Evolutionary conservation across 257 asterid species (phyloP), one percentile per base, ranked within the genome.

Genomic region (Solanum bukasovii): DNA sequence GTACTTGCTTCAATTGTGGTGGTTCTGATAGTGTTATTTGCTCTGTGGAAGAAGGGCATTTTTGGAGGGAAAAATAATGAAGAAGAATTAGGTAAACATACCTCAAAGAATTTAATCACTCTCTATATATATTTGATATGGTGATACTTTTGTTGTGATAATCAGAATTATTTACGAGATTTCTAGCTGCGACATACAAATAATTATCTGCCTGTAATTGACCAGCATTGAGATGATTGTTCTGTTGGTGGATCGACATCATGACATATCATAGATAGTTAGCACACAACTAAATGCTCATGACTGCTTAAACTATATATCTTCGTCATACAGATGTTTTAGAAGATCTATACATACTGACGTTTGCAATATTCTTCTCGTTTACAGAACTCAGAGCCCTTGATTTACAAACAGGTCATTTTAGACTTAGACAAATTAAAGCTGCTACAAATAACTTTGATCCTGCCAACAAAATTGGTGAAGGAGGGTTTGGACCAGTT

Each of bases 31-130:
- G 71, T 93, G 71, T 84, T 93, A 68, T 37, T 88, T 86, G 89
- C 83, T 56, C 93, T 97, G 23, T 90, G 98, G 96, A 89, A 59
- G 91, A 91, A 44, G 90, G 98, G 98, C 83, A 93, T 83, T 83
- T 83, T 95, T 0, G 89, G 95, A 82, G 92, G 93, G 40, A 93
- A 91, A 91, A 88, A 87, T 1, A 88, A 12, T 34, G 29, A 34
- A 25, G 96, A 92, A 90, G 98, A 95, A 84, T 88, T 86, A 27
- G 98, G 98, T 94, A 88, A 87, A 59, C 74, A 46, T 71, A 88
- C 44, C 20, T 18, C 82, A 68, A 27, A 68, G 78, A 44, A 77
- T 77, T 42, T 77, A 40, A 38, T 78, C 65, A 42, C 1, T 42
- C 63, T 25, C 38, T 40, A 40, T 12, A 31, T 31, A 40, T 12